Evolutionary conservation across 108 stramenopile species (phyloP).

Genomic region (Nannochloropsis gaditana): DNA sequence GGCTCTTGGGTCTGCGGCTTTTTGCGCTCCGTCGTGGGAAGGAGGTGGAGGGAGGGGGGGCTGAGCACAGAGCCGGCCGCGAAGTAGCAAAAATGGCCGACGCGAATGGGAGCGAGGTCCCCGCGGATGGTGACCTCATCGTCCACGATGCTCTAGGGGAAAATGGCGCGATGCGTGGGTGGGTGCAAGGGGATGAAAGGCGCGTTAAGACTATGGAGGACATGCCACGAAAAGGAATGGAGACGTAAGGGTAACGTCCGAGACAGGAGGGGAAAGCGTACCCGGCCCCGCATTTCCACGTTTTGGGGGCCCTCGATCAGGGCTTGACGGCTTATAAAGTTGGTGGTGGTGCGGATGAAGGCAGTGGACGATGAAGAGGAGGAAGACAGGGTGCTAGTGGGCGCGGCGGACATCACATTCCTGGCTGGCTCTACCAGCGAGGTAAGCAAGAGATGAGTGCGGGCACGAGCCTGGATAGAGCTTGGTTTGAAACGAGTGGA

Average conservation of each 20-base stretch:
- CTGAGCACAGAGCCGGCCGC: conserved; percentile 9
- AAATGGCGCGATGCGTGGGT: not conserved
- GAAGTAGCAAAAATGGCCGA: conserved; percentile 14
- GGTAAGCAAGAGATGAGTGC: too few species aligned
- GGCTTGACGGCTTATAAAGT: conserved; percentile 8
- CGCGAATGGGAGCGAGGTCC: conserved; percentile 16
- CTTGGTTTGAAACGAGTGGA: too few species aligned
- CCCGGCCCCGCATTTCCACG: conserved; percentile 9
- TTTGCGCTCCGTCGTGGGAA: not conserved
- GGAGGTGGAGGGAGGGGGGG: not conserved
- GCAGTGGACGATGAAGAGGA: not conserved
- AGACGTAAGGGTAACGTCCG: not conserved
- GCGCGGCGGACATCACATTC: not conserved
- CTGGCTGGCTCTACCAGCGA: not conserved
- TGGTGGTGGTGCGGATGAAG: not conserved
- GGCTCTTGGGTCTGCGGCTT: not conserved
- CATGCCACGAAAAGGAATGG: not conserved
- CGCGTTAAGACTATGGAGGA: not conserved
- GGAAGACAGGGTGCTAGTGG: not conserved
- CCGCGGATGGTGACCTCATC: not conserved
- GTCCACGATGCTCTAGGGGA: not conserved
- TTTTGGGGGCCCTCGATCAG: not conserved
- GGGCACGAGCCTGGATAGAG: too few species aligned
- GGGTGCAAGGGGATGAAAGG: not conserved
- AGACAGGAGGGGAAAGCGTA: not conserved